Base-by-base conservation (phyloP, 805 yeast genomes). In the Candida corydali region DNA sequence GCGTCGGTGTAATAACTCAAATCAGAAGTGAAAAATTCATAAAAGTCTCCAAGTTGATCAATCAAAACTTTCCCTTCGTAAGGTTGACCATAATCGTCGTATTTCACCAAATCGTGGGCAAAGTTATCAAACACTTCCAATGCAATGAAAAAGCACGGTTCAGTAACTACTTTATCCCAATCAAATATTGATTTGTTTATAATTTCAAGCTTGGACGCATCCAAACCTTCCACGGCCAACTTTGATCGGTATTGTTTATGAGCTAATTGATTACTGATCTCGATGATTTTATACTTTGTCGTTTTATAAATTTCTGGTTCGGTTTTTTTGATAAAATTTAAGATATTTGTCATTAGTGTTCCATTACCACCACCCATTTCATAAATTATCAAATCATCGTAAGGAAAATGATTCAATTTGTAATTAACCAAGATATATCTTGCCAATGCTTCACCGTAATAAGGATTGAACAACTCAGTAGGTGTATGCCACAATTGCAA, bases 331-430 rank as follows among this genome's bases (percentile, higher is more conserved):
- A 86, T 70, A 52, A 70, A 86, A 50, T 80, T 79, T 43, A 86
- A 57, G 8, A 86, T 74, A 50, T 86, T 82, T 37, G 70, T 55
- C 95, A 87, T 86, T 41, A 86, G 58, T 0, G 94, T 86, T 28
- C 95, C 95, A 50, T 86, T 86, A 46, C 95, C 95, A 15, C 88
- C 95, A 41, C 95, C 96, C 70, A 85, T 76, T 59, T 87, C 96
- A 58, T 86, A 87, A 17, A 86, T 83, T 5, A 77, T 70, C 32
- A 91, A 63, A 51, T 85, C 88, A 28, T 73, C 68, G 50, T 80
- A 80, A 1, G 89, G 91, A 47, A 77, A 82, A 28, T 73, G 62
- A 44, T 80, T 80, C 46, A 79, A 61, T 55, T 80, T 78, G 54
- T 82, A 84, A 53, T 84, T 81, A 7, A 78, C 80, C 37, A 86